Evolutionary conservation across 2,329 filamentous ascomycete genomes (phyloP).

Genomic region (Keithomyces neogunnii): DNA sequence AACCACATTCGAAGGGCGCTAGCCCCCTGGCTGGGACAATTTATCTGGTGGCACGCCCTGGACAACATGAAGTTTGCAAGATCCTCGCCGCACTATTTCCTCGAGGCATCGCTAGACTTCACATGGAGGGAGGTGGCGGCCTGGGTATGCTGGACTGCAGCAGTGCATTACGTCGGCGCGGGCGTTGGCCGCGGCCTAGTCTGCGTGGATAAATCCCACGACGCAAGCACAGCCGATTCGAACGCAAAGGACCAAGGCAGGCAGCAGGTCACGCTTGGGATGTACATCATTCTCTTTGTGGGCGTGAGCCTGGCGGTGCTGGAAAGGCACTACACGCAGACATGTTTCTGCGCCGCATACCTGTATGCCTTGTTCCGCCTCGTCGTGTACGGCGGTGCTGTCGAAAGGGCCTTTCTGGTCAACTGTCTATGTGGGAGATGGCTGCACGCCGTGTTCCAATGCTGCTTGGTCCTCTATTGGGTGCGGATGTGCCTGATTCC

Average conservation of each 20-base stretch:
- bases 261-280: background rate
- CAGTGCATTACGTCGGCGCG: background rate
- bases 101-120: slow-evolving; percentile 17
- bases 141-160: slow-evolving; percentile 1
- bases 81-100: slow-evolving; percentile 25
- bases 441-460: slow-evolving; percentile 10
- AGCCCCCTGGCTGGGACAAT: slow-evolving; percentile 19
- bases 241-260: background rate
- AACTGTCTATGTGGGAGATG: slow-evolving; percentile 8
- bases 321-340: slow-evolving; percentile 22
- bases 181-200: background rate
- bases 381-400: slow-evolving; percentile 6
- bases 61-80: slow-evolving; percentile 27
- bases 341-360: slow-evolving; percentile 18
- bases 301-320: slow-evolving; percentile 16
- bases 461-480: slow-evolving; percentile 13
- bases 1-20: slow-evolving; percentile 31
- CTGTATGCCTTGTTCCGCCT: slow-evolving; percentile 17
- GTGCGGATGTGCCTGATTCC: background rate
- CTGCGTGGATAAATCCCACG: background rate
- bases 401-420: slow-evolving; percentile 6
- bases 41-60: slow-evolving; percentile 21
- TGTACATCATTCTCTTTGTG: slow-evolving; percentile 12
- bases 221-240: too few species aligned
- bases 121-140: slow-evolving; percentile 6